Base-by-base conservation (phyloP, 2,329 filamentous ascomycete species). In the Cladosporium cucumerinum region DNA sequence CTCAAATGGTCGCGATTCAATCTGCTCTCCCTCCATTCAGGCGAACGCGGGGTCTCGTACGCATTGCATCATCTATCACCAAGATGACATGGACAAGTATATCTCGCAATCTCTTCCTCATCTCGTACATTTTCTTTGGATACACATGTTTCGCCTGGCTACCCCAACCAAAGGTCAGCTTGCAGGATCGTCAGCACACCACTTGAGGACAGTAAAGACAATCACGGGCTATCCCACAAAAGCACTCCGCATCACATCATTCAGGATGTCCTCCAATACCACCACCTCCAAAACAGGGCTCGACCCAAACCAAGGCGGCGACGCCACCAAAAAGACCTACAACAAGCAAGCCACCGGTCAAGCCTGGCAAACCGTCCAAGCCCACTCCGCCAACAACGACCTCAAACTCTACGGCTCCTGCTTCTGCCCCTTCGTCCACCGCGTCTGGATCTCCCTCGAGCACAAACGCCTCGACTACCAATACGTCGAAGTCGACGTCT, bases 391-490 rank as follows among this genome's bases (percentile, higher is more conserved):
- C 66, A 89, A 92, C 6, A 81, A 85, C 67, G 85, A 89, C 8
- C 77, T 96, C 58, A 93, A 92, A 76, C 81, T 96, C 1, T 96
- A 89, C 74, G 91, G 91, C 30, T 90, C 89, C 71, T 93, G 90
- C 75, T 95, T 93, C 76, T 96, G 92, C 73, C 92, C 92, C 28
- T 95, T 94, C 74, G 92, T 92, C 1, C 92, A 96, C 74, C 87
- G 92, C 21, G 90, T 95, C 28, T 96, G 92, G 92, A 95, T 96
- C 68, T 90, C 92, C 0, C 82, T 96, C 39, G 92, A 96, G 76
- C 82, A 88, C 71, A 95, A 95, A 75, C 84, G 86, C 21, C 82
- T 95, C 10, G 80, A 85, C 43, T 96, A 96, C 74, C 91, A 96
- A 74, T 96, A 96, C 77, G 88, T 92, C 71, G 92, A 96, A 77